Evolutionary conservation across 2,329 filamentous ascomycete genomes (phyloP).

Genomic region (Monosporascus sp.): DNA sequence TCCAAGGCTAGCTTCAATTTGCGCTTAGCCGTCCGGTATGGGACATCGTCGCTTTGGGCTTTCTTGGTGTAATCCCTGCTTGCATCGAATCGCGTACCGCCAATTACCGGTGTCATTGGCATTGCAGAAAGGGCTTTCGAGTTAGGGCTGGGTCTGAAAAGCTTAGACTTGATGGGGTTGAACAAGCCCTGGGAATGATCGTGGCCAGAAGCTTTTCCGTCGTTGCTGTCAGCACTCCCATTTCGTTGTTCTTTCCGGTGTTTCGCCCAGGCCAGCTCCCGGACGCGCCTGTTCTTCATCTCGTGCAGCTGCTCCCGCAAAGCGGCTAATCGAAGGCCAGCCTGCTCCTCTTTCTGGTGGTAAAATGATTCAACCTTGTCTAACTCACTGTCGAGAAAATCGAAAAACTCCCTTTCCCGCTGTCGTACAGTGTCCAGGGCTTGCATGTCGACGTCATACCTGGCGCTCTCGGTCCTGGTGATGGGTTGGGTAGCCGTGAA

Average conservation of each 20-base stretch:
- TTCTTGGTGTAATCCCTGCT: slow-evolving; percentile 47
- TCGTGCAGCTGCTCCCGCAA: slow-evolving; percentile 84
- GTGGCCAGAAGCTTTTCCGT: slow-evolving; percentile 14
- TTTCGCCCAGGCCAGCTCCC: slow-evolving; percentile 55
- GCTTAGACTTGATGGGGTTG: slow-evolving; percentile 47
- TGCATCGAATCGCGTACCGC: slow-evolving; percentile 23
- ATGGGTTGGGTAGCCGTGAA: slow-evolving; percentile 34
- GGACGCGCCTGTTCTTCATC: slow-evolving; percentile 78
- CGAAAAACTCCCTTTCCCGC: slow-evolving; percentile 78
- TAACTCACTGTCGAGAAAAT: slow-evolving; percentile 76
- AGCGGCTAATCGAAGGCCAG: slow-evolving; percentile 62
- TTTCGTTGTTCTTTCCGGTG: slow-evolving; percentile 28
- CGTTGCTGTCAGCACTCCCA: slow-evolving; percentile 15
- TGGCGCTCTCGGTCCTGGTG: slow-evolving; percentile 27
- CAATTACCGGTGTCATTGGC: slow-evolving; percentile 42
- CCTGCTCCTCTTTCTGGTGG: slow-evolving; percentile 79
- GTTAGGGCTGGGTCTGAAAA: slow-evolving; percentile 54
- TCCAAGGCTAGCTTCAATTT: slow-evolving; percentile 88
- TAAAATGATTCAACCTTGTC: slow-evolving; percentile 93
- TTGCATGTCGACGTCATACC: slow-evolving; percentile 38
- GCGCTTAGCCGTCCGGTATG: slow-evolving; percentile 81
- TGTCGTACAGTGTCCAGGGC: slow-evolving; percentile 53
- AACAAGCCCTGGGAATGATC: slow-evolving; percentile 36
- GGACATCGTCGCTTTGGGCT: slow-evolving; percentile 54
- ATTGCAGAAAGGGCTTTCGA: slow-evolving; percentile 54